phyloP scores from a whole-genome alignment of 78 protist genomes.

The Pigoraptor vietnamica region DNA sequence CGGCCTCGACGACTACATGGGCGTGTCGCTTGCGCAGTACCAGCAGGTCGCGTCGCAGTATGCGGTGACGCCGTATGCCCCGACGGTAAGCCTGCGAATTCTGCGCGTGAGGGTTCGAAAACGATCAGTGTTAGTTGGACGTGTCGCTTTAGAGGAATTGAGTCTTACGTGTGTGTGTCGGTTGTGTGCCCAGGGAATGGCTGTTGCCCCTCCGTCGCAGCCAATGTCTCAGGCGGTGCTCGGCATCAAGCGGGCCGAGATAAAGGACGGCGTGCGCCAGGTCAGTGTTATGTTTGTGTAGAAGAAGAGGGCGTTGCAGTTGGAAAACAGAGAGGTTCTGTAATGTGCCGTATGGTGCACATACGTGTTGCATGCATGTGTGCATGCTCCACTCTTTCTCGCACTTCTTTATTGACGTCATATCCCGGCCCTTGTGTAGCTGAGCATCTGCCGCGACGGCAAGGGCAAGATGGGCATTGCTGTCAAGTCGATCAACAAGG shows the following conservation, averaged over 20 bases:
- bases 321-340: background rate
- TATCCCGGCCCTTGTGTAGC: background rate
- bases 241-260: background rate
- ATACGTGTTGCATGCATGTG: background rate
- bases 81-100: background rate
- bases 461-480: slow-evolving; percentile 6
- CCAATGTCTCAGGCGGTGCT: background rate
- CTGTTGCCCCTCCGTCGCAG: too few species aligned
- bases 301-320: too few species aligned
- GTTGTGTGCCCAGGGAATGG: too few species aligned
- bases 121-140: background rate
- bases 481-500: slow-evolving; percentile 17
- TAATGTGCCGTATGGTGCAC: too few species aligned
- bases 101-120: background rate
- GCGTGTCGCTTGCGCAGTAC: background rate
- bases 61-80: background rate
- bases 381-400: background rate
- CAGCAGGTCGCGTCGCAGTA: background rate
- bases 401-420: too few species aligned
- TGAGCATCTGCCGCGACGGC: background rate
- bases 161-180: too few species aligned
- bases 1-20: slow-evolving; percentile 11
- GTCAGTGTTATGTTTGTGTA: background rate
- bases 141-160: background rate
- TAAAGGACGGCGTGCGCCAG: background rate